Conservation (phyloP, 345 rosid species). For the Euphorbia pulcherrima region DNA sequence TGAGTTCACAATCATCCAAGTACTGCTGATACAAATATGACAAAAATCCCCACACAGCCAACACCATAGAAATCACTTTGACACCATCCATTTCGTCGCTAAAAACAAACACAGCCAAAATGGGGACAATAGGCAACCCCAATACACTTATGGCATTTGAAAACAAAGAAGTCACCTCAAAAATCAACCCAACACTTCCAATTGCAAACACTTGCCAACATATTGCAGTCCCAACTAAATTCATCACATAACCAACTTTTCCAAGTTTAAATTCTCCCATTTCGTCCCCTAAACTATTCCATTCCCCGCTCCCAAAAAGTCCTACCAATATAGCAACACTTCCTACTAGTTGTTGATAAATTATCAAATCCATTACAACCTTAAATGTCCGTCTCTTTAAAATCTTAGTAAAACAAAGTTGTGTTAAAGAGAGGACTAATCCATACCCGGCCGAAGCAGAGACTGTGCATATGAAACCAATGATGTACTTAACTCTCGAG, state of each 20-base stretch:
- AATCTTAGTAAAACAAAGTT: conserved; percentile 33
- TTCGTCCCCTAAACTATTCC: conserved; percentile 14
- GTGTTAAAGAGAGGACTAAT: conserved; percentile 24
- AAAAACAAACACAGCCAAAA: conserved; percentile 22
- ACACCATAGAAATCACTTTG: conserved; percentile 12
- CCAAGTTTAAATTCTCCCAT: conserved; percentile 18
- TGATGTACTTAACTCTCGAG: conserved; percentile 28
- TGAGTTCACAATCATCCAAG: conserved; percentile 10
- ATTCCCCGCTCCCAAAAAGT: conserved; percentile 25
- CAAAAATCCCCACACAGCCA: conserved; percentile 25
- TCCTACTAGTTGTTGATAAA: conserved; percentile 15
- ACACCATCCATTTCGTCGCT: conserved; percentile 18
- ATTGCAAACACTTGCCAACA: conserved; percentile 18
- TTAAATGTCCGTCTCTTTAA: conserved; percentile 31
- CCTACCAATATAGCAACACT: conserved; percentile 5
- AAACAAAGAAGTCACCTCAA: conserved; percentile 25
- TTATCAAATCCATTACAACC: conserved; percentile 32
- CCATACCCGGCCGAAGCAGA: conserved; percentile 45
- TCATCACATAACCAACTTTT: conserved; percentile 15
- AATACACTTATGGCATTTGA: conserved; percentile 20
- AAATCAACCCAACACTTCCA: conserved; percentile 20
- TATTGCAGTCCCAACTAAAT: conserved; percentile 23
- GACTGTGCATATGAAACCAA: conserved; percentile 40
- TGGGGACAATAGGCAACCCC: conserved; percentile 15
- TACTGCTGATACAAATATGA: conserved; percentile 21